Base-by-base conservation (phyloP, 495 filamentous ascomycete species). In the Apiosordaria backusii region DNA sequence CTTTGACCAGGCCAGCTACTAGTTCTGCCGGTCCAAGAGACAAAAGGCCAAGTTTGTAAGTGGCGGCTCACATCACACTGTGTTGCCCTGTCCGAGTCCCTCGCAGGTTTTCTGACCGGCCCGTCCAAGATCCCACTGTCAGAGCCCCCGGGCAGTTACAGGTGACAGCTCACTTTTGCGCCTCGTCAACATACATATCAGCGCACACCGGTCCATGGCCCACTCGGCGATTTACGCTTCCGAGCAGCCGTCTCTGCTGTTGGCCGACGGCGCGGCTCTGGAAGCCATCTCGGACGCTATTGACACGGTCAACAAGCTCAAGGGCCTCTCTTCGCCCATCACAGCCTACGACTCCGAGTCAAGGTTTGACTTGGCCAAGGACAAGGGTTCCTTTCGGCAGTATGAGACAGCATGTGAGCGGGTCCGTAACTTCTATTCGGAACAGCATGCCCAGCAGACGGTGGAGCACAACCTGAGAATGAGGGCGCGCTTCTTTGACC, bases 361-460 rank as follows among this genome's bases (percentile, higher is more conserved):
- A 27, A 76, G 84, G 50, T 93, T 93, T 76, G 89, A 93, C 76
- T 75, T 86, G 63, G 78, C 83, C 29, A 96, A 94, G 70, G 90
- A 95, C 83, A 94, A 94, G 77, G 83, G 87, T 13, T 78, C 87
- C 67, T 96, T 96, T 80, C 85, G 89, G 25, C 89, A 91, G 71
- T 95, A 92, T 79, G 85, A 89, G 60, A 84, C 86, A 24, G 90
- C 91, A 66, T 92, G 89, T 76, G 87, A 90, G 77, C 84, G 90
- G 24, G 90, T 95, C 71, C 90, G 90, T 78, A 82, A 81, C 81
- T 95, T 95, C 80, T 95, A 95, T 82, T 81, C 82, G 29, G 90
- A 93, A 75, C 91, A 93, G 70, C 91, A 95, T 78, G 84, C 84
- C 75, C 92, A 91, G 80, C 91, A 95, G 72, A 95, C 90, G 0